Evolutionary conservation across 306 rosid genomes (phyloP).

Genomic region (Calophaca sinica): DNA sequence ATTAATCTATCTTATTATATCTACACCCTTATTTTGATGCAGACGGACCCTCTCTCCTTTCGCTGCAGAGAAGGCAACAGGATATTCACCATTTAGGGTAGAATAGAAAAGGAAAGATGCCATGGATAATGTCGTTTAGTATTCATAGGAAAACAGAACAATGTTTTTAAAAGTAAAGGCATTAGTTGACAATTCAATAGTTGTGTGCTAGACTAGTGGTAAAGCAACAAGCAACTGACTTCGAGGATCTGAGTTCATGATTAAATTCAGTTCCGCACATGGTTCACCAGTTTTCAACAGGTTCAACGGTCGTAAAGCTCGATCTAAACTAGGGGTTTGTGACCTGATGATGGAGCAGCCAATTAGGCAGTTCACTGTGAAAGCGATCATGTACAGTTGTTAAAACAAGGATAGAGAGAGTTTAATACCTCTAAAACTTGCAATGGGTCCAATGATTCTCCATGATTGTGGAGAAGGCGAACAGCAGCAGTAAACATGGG

Average conservation of each 20-base stretch:
- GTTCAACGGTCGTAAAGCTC: slow-evolving; percentile 6
- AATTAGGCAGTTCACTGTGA: neutral
- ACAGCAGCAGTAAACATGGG: slow-evolving; percentile 99
- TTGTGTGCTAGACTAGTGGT: neutral
- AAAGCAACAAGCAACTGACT: neutral
- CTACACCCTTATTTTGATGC: neutral
- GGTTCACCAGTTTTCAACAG: neutral
- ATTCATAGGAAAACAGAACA: neutral
- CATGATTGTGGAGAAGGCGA: slow-evolving; percentile 97
- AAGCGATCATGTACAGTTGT: neutral
- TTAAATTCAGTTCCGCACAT: neutral
- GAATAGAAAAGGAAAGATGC: neutral
- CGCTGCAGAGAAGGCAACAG: neutral
- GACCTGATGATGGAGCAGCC: slow-evolving; percentile 1
- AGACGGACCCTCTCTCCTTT: neutral
- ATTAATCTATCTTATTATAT: no score
- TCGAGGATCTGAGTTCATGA: slow-evolving; percentile 11
- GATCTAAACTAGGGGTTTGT: slow-evolving; percentile 6
- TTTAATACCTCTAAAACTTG: slow-evolving; percentile 88
- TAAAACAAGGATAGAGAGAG: slow-evolving; percentile 31
- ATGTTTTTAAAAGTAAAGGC: neutral
- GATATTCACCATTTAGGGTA: neutral
- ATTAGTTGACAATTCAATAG: neutral
- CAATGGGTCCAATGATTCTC: slow-evolving; percentile 94
- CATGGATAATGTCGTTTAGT: neutral